A percentile compares a stretch with the other conserved stretches of the same genome.
Conservation (phyloP, 2,329 filamentous ascomycete genomes). For the Fusarium staphyleae region DNA sequence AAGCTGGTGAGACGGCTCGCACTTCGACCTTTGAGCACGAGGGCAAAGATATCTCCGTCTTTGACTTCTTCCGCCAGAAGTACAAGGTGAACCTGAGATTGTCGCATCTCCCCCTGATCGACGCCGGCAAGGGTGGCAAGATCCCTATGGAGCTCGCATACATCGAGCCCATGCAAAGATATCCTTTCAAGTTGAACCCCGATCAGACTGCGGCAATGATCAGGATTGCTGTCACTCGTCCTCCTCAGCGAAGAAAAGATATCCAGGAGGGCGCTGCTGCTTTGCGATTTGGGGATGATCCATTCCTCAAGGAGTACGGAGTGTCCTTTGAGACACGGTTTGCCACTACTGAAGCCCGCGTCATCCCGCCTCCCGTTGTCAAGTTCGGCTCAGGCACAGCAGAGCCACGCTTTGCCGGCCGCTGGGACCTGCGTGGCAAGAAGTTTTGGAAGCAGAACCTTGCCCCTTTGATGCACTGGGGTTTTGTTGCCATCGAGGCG, state of each 20-base stretch:
- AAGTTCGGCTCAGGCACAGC: conserved; percentile 66
- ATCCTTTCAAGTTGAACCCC: conserved; percentile 67
- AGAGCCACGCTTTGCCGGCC: conserved; percentile 72
- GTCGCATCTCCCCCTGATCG: conserved; percentile 62
- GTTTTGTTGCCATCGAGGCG: conserved; percentile 70
- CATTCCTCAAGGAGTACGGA: conserved; percentile 75
- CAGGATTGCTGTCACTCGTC: conserved; percentile 85
- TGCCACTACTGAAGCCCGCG: conserved; percentile 70
- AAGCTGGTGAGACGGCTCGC: conserved; percentile 57
- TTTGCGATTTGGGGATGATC: conserved; percentile 73
- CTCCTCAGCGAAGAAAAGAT: conserved; percentile 68
- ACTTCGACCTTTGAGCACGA: conserved; percentile 64
- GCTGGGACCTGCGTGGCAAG: conserved; percentile 87
- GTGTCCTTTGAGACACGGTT: conserved; percentile 71
- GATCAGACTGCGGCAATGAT: conserved; percentile 85
- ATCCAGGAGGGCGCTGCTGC: conserved; percentile 66
- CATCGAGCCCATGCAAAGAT: conserved; percentile 63
- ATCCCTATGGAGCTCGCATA: conserved; percentile 70
- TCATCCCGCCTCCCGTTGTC: conserved; percentile 76
- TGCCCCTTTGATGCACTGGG: conserved; percentile 74
- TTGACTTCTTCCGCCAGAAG: conserved; percentile 62
- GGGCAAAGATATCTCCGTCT: conserved; percentile 54
- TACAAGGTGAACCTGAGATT: conserved; percentile 60
- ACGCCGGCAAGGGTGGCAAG: conserved; percentile 60
- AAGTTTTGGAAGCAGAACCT: conserved; percentile 73